Conservation (phyloP, 352 stramenopile genomes). For the Phytopythium helicoides region DNA sequence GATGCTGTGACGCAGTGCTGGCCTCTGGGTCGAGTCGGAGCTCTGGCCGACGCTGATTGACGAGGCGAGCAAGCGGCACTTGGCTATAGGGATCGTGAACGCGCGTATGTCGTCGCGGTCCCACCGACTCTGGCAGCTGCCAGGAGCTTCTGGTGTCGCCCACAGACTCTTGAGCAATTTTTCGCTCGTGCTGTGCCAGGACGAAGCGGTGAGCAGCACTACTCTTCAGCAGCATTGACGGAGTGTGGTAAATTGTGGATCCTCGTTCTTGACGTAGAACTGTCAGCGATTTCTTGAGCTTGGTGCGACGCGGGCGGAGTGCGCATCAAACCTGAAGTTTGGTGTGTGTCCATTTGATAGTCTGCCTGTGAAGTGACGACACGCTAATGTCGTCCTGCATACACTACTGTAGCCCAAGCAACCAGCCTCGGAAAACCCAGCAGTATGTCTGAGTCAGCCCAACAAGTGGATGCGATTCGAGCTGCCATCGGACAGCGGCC, state of each 20-base stretch:
- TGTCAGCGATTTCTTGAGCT: constrained; percentile 39
- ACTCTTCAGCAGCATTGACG: too few relatives aligned
- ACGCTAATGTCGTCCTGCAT: too few relatives aligned
- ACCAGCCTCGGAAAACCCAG: too few relatives aligned
- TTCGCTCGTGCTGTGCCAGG: constrained; percentile 64
- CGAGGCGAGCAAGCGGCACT: constrained; percentile 40
- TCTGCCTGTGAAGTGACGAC: too few relatives aligned
- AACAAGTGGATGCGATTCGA: constrained; percentile 5
- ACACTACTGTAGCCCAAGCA: too few relatives aligned
- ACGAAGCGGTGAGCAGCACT: constrained; percentile 32
- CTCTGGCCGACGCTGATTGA: constrained; percentile 74
- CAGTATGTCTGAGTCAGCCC: too few relatives aligned
- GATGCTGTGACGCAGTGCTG: constrained; percentile 51
- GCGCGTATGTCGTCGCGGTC: constrained; percentile 58
- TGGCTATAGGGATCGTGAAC: constrained; percentile 65
- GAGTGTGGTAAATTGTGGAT: too few relatives aligned
- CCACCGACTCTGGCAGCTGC: constrained; percentile 47
- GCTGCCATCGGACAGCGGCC: constrained; percentile 20
- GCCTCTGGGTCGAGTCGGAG: constrained; percentile 80
- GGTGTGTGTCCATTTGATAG: constrained; percentile 22
- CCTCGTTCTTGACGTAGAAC: constrained; percentile 34
- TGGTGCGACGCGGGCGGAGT: constrained; percentile 25
- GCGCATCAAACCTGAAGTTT: constrained; percentile 70
- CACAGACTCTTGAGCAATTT: constrained; percentile 30
- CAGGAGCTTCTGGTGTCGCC: constrained; percentile 20